These are phyloP conservation scores for Peronospora destructor DNA, from an alignment of 352 stramenopile genomes.

Conservation along the genomic window DNA sequence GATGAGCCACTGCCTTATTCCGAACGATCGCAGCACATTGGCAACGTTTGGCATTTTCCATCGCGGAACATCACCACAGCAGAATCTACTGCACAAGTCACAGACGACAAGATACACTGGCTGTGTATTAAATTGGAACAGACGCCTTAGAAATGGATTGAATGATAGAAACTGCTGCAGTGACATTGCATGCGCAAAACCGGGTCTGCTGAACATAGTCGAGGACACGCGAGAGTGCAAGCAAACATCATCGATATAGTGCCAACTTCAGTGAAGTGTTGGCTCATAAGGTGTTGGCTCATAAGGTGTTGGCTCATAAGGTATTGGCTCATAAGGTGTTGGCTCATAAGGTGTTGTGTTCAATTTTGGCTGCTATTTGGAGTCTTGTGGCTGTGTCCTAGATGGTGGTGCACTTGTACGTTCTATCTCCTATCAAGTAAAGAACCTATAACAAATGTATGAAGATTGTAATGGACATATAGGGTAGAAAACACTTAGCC, in stretches of 20 bases:
- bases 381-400: no score
- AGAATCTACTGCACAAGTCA: slow-evolving; percentile 5
- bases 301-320: no score
- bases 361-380: no score
- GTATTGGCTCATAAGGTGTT: no score
- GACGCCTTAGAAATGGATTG: slow-evolving; percentile 12
- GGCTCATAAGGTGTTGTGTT: no score
- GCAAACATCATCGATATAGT: background rate
- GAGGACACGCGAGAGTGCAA: background rate
- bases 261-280: background rate
- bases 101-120: slow-evolving; percentile 24
- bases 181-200: background rate
- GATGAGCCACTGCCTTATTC: slow-evolving; percentile 61
- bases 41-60: slow-evolving; percentile 67
- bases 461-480: no score
- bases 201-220: background rate
- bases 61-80: slow-evolving; percentile 7
- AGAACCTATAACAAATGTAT: no score
- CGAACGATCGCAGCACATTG: slow-evolving; percentile 46
- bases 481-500: no score
- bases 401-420: no score
- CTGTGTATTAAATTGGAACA: slow-evolving; percentile 27
- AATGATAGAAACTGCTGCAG: slow-evolving; percentile 6
- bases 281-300: no score
- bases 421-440: no score